These are phyloP conservation scores for Blumeriella jaapii DNA, from an alignment of 2,329 filamentous ascomycete genomes.

Conservation along the genomic window DNA sequence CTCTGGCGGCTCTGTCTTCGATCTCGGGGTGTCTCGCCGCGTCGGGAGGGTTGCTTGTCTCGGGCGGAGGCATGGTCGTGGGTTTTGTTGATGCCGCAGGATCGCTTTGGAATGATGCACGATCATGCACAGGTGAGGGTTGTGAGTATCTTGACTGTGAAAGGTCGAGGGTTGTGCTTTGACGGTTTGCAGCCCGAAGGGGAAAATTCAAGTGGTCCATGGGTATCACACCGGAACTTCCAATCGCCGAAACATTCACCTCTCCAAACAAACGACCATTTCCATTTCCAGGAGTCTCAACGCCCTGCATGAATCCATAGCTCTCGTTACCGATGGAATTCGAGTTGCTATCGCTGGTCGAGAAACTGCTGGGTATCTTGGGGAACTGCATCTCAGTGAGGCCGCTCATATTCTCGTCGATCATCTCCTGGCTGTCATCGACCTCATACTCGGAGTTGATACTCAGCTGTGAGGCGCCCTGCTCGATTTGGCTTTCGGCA, in stretches of 20 bases:
- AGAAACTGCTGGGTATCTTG: conserved; percentile 24
- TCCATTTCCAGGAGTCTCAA: conserved; percentile 9
- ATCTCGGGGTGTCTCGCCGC: conserved; percentile 5
- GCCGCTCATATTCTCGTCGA: conserved; percentile 14
- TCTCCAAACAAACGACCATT: conserved; percentile 26
- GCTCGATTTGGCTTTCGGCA: conserved; percentile 17
- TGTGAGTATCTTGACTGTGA: conserved; percentile 6
- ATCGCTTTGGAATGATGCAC: background rate
- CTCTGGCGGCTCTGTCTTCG: conserved; percentile 10
- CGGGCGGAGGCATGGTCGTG: conserved; percentile 13
- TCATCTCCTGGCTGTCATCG: conserved; percentile 15
- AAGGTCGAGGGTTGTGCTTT: conserved; percentile 1
- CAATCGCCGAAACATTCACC: conserved; percentile 21
- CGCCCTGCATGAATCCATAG: conserved; percentile 11
- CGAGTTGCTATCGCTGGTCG: conserved; percentile 13
- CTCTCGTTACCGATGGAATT: conserved; percentile 13
- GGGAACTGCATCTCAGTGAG: conserved; percentile 17
- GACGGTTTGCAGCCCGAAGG: conserved; percentile 6
- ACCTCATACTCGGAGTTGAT: conserved; percentile 13
- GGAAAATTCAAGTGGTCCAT: conserved; percentile 22
- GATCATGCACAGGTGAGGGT: conserved; percentile 4
- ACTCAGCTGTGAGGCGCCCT: conserved; percentile 25
- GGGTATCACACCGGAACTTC: conserved; percentile 25
- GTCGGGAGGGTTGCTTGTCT: background rate
- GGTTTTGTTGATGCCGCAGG: conserved; percentile 4